Percentiles rank a stretch among this genome's conserved stretches.
Evolutionary conservation across 345 rosid species (phyloP).

Genomic region (Alliaria petiolata): DNA sequence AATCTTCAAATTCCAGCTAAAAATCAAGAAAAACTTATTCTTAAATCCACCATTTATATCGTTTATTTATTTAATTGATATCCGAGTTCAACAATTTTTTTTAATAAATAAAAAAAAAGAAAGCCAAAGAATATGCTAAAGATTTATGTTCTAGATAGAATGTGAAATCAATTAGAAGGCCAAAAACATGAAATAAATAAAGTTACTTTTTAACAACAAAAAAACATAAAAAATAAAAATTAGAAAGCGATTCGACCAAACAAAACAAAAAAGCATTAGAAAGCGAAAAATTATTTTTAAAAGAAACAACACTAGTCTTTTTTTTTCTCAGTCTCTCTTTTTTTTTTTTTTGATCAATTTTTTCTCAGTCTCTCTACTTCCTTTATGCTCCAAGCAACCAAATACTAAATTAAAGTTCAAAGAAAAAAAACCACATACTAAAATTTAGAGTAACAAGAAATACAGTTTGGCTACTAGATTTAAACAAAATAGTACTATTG

Average conservation of each 20-base stretch:
- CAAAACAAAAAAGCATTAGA: too few species aligned
- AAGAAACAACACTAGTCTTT: neutral
- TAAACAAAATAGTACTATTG: neutral
- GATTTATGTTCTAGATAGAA: neutral
- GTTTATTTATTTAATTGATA: too few species aligned
- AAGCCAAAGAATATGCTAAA: neutral
- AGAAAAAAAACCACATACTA: too few species aligned
- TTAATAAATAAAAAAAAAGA: neutral
- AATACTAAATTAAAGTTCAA: too few species aligned
- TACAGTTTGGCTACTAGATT: neutral
- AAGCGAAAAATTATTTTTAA: neutral
- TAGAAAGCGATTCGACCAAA: too few species aligned
- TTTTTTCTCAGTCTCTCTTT: slow-evolving; percentile 5
- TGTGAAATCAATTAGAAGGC: slow-evolving; percentile 13
- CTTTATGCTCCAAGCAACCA: neutral
- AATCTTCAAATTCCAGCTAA: too few species aligned
- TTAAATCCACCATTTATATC: too few species aligned
- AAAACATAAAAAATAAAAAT: neutral
- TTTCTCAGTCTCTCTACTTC: too few species aligned
- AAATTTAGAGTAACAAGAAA: neutral
- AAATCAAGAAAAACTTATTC: too few species aligned
- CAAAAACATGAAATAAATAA: neutral
- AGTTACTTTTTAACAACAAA: too few species aligned
- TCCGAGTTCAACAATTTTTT: too few species aligned
- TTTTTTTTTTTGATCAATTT: too few species aligned